Evolutionary conservation across 2,329 filamentous ascomycete species (phyloP).

Genomic region (Clonostachys rhizophaga): DNA sequence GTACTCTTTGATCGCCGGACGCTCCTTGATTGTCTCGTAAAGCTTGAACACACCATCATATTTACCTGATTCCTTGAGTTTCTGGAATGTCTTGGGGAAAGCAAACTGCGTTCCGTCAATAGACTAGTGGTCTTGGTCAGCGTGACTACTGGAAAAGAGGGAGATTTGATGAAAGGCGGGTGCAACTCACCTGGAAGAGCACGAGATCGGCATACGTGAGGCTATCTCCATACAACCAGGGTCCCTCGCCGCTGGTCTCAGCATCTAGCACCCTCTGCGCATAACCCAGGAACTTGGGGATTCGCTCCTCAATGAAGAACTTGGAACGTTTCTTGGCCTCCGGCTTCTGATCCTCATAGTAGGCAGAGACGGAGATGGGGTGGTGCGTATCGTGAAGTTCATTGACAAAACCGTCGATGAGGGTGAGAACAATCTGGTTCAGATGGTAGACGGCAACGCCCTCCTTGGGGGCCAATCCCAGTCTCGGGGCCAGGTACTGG

Average conservation of each 20-base stretch:
- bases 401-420: constrained; percentile 64
- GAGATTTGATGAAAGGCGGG: background rate
- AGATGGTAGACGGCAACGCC: constrained; percentile 47
- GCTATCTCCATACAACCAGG: constrained; percentile 60
- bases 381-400: constrained; percentile 76
- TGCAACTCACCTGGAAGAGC: constrained; percentile 57
- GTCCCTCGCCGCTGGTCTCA: constrained; percentile 50
- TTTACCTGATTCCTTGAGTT: constrained; percentile 47
- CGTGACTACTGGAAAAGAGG: background rate
- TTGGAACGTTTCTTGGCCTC: constrained; percentile 54
- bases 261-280: constrained; percentile 60
- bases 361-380: constrained; percentile 52
- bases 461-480: constrained; percentile 46
- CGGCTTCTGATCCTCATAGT: constrained; percentile 73
- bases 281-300: constrained; percentile 70
- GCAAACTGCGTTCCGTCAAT: constrained; percentile 58
- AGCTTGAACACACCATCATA: constrained; percentile 60
- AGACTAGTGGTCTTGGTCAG: constrained; percentile 21
- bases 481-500: constrained; percentile 58
- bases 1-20: constrained; percentile 64
- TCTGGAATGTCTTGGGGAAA: constrained; percentile 63
- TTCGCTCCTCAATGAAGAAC: constrained; percentile 53
- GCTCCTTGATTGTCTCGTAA: constrained; percentile 56
- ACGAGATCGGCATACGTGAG: constrained; percentile 71
- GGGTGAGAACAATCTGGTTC: constrained; percentile 62